Evolutionary conservation across 441 rosid species (phyloP).

Genomic region (Erodium moschatum): DNA sequence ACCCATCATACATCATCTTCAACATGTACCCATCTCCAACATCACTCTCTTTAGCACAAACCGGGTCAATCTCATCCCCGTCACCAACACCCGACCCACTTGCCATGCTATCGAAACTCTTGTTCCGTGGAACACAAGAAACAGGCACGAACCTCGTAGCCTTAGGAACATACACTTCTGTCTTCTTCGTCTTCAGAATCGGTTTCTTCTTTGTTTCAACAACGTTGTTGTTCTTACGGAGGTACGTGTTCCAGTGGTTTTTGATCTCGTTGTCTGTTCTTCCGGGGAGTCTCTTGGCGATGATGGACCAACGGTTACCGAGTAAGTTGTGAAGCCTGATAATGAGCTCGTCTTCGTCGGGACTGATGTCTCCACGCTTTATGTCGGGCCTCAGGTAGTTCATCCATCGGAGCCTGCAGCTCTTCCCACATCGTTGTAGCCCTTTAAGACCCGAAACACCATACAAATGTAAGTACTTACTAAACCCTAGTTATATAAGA

Average conservation of each 20-base stretch:
- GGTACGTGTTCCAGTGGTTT: slow-evolving; percentile 52
- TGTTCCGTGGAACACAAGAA: too few species aligned
- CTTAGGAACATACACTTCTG: too few species aligned
- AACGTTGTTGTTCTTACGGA: background rate
- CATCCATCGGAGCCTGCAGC: slow-evolving; percentile 33
- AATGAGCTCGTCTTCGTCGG: slow-evolving; percentile 36
- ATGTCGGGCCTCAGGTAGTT: slow-evolving; percentile 28
- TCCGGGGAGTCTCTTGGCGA: slow-evolving; percentile 28
- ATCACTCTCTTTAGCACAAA: background rate
- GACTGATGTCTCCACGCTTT: slow-evolving; percentile 24
- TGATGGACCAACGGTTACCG: slow-evolving; percentile 36
- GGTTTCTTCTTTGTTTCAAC: background rate
- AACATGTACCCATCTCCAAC: too few species aligned
- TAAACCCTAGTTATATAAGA: too few species aligned
- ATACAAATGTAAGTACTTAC: too few species aligned
- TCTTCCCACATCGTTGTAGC: slow-evolving; percentile 26
- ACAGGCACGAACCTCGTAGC: too few species aligned
- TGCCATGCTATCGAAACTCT: too few species aligned
- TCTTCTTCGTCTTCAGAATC: too few species aligned
- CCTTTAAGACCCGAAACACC: slow-evolving; percentile 8
- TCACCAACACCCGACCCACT: too few species aligned
- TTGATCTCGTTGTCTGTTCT: slow-evolving; percentile 57
- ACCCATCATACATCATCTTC: background rate
- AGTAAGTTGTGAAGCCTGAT: slow-evolving; percentile 33
- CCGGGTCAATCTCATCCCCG: background rate